Evolutionary conservation across 805 yeast genomes (phyloP), one percentile per base, ranked within the genome.

Genomic region (Blastobotrys mokoenaii): DNA sequence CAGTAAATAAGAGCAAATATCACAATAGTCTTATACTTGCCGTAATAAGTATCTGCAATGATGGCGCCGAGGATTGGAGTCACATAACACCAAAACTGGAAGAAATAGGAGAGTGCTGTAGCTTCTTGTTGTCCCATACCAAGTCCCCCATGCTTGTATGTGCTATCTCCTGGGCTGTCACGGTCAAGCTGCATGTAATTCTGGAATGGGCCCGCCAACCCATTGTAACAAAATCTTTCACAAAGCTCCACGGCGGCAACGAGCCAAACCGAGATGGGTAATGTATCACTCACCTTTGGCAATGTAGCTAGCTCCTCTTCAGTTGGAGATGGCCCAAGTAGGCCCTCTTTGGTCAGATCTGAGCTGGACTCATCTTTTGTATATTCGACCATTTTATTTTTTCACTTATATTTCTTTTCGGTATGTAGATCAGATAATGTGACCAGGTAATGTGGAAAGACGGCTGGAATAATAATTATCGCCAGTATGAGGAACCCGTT

Each of bases 11-110:
- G 70, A 41, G 82, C 69, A 56, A 80, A 80, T 29, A 72, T 68
- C 53, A 74, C 70, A 57, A 84, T 82, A 36, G 90, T 80, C 53
- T 73, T 77, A 66, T 72, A 79, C 61, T 82, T 80, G 47, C 93
- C 93, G 69, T 76, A 74, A 63, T 69, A 79, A 51, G 82, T 77
- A 64, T 84, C 95, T 45, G 93, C 79, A 20, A 83, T 55, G 64
- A 79, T 76, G 45, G 87, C 93, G 54, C 88, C 89, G 46, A 80
- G 69, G 44, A 84, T 69, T 25, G 95, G 95, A 38, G 90, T 82
- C 40, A 83, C 70, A 61, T 84, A 84, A 59, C 88, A 81, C 84
- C 88, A 81, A 61, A 84, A 84, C 59, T 82, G 86, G 71, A 83
- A 79, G 56, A 83, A 77, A 60, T 82, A 78, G 15, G 84, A 74